Conservation (phyloP, 2,329 filamentous ascomycete genomes). For the Paecilomyces sp. region DNA sequence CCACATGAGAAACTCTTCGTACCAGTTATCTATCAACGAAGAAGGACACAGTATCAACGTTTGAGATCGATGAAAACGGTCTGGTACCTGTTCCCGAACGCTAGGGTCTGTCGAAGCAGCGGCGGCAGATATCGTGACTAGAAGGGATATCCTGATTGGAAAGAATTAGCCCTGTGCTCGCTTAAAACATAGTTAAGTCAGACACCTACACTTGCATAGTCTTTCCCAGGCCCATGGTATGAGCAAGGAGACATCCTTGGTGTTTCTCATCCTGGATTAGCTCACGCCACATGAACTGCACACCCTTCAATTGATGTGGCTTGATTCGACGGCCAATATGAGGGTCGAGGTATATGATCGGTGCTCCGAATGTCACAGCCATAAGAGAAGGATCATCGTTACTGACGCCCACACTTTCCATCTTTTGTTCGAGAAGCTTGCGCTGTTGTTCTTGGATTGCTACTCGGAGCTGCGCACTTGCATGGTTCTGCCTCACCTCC, state of each 20-base stretch:
- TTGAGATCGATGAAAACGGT: constrained; percentile 53
- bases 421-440: constrained; percentile 21
- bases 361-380: constrained; percentile 38
- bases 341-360: constrained; percentile 49
- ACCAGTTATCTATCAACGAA: constrained; percentile 72
- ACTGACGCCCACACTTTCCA: constrained; percentile 23
- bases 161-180: background rate
- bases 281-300: constrained; percentile 85
- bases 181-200: background rate
- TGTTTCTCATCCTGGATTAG: constrained; percentile 56
- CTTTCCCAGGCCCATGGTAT: constrained; percentile 89
- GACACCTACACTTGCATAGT: constrained; percentile 69
- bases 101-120: constrained; percentile 50
- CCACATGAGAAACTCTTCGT: constrained; percentile 69
- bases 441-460: constrained; percentile 49
- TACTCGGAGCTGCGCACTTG: constrained; percentile 48
- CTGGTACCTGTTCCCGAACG: constrained; percentile 61
- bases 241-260: constrained; percentile 75
- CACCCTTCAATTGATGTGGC: constrained; percentile 70
- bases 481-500: constrained; percentile 48
- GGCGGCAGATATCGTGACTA: constrained; percentile 65
- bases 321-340: constrained; percentile 63
- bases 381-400: constrained; percentile 38
- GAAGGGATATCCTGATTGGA: constrained; percentile 57
- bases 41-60: constrained; percentile 71